Conservation (phyloP, 2,329 filamentous ascomycete genomes). For the Fusarium armeniacum region DNA sequence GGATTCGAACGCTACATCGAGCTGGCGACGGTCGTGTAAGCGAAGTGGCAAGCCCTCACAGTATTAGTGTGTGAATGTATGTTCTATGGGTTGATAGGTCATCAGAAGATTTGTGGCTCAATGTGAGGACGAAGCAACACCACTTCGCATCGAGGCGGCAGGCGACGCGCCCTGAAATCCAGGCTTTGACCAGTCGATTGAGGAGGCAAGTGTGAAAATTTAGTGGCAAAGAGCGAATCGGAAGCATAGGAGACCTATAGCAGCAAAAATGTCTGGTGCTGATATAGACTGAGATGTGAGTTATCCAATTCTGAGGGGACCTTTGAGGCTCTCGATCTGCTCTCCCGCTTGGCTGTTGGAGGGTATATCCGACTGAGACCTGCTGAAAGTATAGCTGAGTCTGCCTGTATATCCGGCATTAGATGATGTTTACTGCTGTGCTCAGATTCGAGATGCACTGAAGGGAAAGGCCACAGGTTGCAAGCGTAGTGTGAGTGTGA, state of each 20-base stretch:
- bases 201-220: conserved; percentile 27
- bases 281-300: conserved; percentile 35
- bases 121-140: conserved; percentile 41
- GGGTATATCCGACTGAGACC: conserved; percentile 38
- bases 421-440: conserved; percentile 26
- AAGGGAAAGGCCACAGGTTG: conserved; percentile 31
- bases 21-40: conserved; percentile 16
- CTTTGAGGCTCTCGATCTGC: conserved; percentile 23
- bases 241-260: conserved; percentile 25
- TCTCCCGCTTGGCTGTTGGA: conserved; percentile 29
- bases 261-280: conserved; percentile 26
- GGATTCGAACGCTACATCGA: conserved; percentile 10
- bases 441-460: conserved; percentile 26
- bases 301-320: conserved; percentile 20
- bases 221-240: conserved; percentile 27
- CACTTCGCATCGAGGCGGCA: conserved; percentile 38
- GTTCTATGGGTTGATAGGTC: conserved; percentile 28
- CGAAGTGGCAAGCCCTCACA: conserved; percentile 21
- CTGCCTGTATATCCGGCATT: conserved; percentile 20
- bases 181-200: conserved; percentile 24
- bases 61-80: conserved; percentile 6
- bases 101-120: conserved; percentile 25
- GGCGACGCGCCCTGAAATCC: conserved; percentile 25
- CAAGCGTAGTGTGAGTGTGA: conserved; percentile 31
- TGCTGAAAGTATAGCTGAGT: conserved; percentile 14